A percentile compares a stretch with the other conserved stretches of the same genome.
phyloP scores from a whole-genome alignment of 495 filamentous ascomycete species.

The Thermothielavioides terrestris region DNA sequence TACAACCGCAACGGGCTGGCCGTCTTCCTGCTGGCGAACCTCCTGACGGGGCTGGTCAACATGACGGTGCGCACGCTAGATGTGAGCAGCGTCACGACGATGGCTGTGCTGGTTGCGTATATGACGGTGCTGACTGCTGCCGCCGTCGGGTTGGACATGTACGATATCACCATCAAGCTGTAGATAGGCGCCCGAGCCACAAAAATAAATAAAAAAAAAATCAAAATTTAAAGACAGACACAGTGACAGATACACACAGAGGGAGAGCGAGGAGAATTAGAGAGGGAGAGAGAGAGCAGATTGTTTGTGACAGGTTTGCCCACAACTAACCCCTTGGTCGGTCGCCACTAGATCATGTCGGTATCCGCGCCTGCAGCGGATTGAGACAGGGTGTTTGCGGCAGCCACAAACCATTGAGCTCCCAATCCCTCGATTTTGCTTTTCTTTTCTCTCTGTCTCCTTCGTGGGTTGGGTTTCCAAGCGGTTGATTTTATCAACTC shows the following conservation, averaged over 20 bases:
- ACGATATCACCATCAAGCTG: slow-evolving; percentile 67
- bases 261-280: neutral
- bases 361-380: neutral
- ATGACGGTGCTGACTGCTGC: slow-evolving; percentile 53
- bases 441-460: neutral
- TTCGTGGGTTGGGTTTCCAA: neutral
- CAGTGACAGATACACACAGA: too few relatives aligned
- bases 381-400: slow-evolving; percentile 1
- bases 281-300: neutral
- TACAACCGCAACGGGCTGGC: slow-evolving; percentile 85
- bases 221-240: too few relatives aligned
- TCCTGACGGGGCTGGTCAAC: slow-evolving; percentile 84
- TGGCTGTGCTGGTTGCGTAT: slow-evolving; percentile 70
- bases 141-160: slow-evolving; percentile 63
- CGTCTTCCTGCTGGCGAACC: slow-evolving; percentile 80
- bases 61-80: slow-evolving; percentile 74
- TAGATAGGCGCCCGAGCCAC: slow-evolving; percentile 36
- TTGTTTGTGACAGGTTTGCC: neutral
- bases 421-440: neutral
- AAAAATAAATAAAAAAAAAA: neutral
- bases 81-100: slow-evolving; percentile 49
- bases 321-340: neutral
- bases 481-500: neutral
- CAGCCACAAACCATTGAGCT: neutral
- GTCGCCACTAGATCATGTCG: slow-evolving; percentile 5